phyloP scores from a whole-genome alignment of 148 eudicot genomes.

The Talinum fruticosum region DNA sequence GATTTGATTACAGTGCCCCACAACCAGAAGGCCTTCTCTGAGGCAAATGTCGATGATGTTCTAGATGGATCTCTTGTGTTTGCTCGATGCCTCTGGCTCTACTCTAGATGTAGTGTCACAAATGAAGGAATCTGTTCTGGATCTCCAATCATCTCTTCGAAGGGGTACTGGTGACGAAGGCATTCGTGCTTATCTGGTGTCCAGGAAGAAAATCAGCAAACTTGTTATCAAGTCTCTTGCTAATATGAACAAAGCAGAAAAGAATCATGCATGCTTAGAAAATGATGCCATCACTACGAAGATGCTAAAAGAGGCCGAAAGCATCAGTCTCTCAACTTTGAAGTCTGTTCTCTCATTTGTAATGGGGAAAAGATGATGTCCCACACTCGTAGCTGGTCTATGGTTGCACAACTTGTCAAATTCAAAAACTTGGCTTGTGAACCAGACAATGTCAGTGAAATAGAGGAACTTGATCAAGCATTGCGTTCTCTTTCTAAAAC shows the following conservation, averaged over 20 bases:
- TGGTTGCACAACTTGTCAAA: constrained; percentile 27
- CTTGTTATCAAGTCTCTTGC: constrained; percentile 30
- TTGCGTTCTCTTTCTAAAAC: constrained; percentile 4
- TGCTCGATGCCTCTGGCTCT: constrained; percentile 28
- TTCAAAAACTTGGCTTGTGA: too few species aligned
- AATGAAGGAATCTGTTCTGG: constrained; percentile 30
- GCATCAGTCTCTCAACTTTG: constrained; percentile 21
- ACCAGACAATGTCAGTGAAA: constrained; percentile 9
- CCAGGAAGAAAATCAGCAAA: constrained; percentile 39
- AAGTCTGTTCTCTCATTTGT: constrained; percentile 30
- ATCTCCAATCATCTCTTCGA: constrained; percentile 42
- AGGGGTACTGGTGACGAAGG: constrained; percentile 24
- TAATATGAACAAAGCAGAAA: constrained; percentile 26
- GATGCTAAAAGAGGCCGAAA: constrained; percentile 32
- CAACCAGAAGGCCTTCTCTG: constrained; percentile 22
- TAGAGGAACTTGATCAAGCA: constrained; percentile 21
- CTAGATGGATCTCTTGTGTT: constrained; percentile 32
- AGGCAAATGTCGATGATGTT: constrained; percentile 15
- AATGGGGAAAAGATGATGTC: constrained; percentile 14
- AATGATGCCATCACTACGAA: not conserved
- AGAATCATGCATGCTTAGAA: not conserved
- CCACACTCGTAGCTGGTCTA: constrained; percentile 28
- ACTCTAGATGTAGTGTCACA: constrained; percentile 26
- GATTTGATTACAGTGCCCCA: constrained; percentile 24
- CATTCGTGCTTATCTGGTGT: constrained; percentile 17